phyloP scores from a whole-genome alignment of 2,329 filamentous ascomycete genomes.

The Purpureocillium takamizusanense region DNA sequence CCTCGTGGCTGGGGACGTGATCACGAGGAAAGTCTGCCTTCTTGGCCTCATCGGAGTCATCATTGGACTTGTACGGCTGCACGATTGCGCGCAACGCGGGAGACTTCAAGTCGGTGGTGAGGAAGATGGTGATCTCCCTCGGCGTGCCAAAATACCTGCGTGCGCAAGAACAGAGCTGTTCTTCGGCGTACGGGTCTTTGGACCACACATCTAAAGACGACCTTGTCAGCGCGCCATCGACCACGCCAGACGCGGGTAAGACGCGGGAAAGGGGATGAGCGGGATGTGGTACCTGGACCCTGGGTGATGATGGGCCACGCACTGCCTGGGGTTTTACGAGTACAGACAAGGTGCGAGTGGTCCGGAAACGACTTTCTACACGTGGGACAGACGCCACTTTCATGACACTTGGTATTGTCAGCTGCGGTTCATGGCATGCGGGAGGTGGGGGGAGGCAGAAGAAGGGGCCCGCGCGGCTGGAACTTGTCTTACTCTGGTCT shows the following conservation, averaged over 20 bases:
- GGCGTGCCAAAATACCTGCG: slow-evolving; percentile 27
- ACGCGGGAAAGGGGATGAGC: slow-evolving; percentile 1
- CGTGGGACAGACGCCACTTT: slow-evolving; percentile 31
- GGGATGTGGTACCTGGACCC: slow-evolving; percentile 22
- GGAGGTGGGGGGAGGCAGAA: slow-evolving; percentile 7
- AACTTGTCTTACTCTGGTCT: slow-evolving; percentile 33
- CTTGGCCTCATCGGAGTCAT: slow-evolving; percentile 18
- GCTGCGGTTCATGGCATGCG: slow-evolving; percentile 9
- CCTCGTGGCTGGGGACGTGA: slow-evolving; percentile 23
- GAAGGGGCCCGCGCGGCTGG: slow-evolving; percentile 4
- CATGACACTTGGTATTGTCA: slow-evolving; percentile 25
- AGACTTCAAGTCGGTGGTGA: slow-evolving; percentile 24
- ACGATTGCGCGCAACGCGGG: slow-evolving; percentile 28
- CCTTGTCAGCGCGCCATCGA: slow-evolving; percentile 9
- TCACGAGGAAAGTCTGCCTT: slow-evolving; percentile 28
- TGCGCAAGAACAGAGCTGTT: slow-evolving; percentile 21
- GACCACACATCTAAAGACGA: slow-evolving; percentile 27
- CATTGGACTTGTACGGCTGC: slow-evolving; percentile 25
- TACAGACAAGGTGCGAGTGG: slow-evolving; percentile 30
- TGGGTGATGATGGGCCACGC: slow-evolving; percentile 28
- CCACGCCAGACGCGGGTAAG: not conserved
- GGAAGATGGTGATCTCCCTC: slow-evolving; percentile 25
- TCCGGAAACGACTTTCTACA: slow-evolving; percentile 31
- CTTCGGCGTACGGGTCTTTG: slow-evolving; percentile 21
- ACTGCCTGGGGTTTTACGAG: slow-evolving; percentile 25